These are phyloP conservation scores for Plasmodium gaboni DNA, from an alignment of 169 alveolate species.

Conservation along the genomic window DNA sequence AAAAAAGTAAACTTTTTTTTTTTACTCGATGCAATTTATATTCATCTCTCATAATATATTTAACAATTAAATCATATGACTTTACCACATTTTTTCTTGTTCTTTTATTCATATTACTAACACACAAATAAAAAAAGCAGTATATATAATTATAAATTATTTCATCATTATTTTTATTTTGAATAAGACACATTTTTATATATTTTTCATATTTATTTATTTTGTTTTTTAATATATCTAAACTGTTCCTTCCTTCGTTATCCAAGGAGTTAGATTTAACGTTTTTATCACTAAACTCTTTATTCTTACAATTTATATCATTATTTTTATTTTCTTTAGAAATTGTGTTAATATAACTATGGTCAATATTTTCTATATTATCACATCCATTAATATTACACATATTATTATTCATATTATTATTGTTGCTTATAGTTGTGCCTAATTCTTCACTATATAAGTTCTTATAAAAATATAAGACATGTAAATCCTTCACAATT, in stretches of 20 bases:
- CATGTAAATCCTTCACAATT: constrained; percentile 26
- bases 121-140: constrained; percentile 48
- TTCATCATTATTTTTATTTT: constrained; percentile 31
- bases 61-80: constrained; percentile 32
- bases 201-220: constrained; percentile 9
- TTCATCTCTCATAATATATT: constrained; percentile 67
- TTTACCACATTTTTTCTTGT: constrained; percentile 42
- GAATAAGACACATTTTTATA: constrained; percentile 20
- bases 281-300: background rate
- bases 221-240: background rate
- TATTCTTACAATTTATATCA: too few relatives aligned
- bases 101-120: constrained; percentile 39
- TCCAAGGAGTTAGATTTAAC: background rate
- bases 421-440: too few relatives aligned
- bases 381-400: background rate
- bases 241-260: background rate
- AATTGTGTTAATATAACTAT: background rate
- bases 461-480: constrained; percentile 39
- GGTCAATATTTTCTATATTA: background rate
- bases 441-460: constrained; percentile 16
- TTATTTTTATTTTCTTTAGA: too few relatives aligned
- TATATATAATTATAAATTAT: constrained; percentile 24
- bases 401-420: background rate
- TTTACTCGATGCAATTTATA: constrained; percentile 55
- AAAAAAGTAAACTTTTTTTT: constrained; percentile 40